Evolutionary conservation across 2,329 filamentous ascomycete species (phyloP).

Genomic region (Aspergillus sp.): DNA sequence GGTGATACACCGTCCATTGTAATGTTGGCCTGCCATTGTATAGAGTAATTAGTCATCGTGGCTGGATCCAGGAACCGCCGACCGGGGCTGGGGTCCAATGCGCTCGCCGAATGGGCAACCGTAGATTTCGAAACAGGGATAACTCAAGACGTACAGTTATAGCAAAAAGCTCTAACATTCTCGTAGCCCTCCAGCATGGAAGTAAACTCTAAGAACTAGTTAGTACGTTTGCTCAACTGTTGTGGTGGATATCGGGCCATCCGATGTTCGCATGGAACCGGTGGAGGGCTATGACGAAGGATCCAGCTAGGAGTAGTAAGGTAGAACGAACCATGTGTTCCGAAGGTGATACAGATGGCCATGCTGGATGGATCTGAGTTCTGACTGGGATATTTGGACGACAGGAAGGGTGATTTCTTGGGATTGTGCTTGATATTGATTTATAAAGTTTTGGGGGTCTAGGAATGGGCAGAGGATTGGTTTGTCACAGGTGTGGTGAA

Average conservation of each 20-base stretch:
- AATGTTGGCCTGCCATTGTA: constrained; percentile 37
- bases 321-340: constrained; percentile 38
- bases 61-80: constrained; percentile 3
- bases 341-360: constrained; percentile 47
- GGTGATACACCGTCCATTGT: constrained; percentile 45
- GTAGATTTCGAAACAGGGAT: background rate
- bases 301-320: background rate
- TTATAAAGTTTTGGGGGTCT: background rate
- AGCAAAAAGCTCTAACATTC: constrained; percentile 46
- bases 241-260: background rate
- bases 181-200: constrained; percentile 47
- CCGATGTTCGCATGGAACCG: background rate
- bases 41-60: background rate
- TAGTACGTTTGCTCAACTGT: background rate
- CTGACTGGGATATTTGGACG: background rate
- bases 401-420: background rate
- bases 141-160: constrained; percentile 40
- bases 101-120: too few relatives aligned
- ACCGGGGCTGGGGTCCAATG: too few relatives aligned
- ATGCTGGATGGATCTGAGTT: constrained; percentile 22
- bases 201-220: constrained; percentile 40
- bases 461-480: background rate
- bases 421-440: background rate
- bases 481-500: background rate
- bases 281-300: constrained; percentile 7